Evolutionary conservation across 2,329 filamentous ascomycete species (phyloP).

Genomic region (Teratosphaeria viscida): DNA sequence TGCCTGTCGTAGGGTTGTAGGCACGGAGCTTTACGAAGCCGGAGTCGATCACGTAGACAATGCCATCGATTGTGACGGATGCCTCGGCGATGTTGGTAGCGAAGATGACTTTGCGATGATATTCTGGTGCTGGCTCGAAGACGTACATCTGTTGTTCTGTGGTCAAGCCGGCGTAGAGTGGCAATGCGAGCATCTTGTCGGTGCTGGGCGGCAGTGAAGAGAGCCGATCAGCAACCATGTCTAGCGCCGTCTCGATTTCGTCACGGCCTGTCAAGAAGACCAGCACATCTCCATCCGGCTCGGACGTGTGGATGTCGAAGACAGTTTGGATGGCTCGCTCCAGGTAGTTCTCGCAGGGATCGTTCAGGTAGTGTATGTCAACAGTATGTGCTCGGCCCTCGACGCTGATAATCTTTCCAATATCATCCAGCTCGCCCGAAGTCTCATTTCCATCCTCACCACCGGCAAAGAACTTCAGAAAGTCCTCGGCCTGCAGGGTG

Average conservation of each 20-base stretch:
- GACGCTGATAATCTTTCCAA: conserved; percentile 64
- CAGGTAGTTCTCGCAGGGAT: conserved; percentile 75
- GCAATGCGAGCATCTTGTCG: conserved; percentile 57
- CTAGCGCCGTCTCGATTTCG: conserved; percentile 77
- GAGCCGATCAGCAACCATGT: conserved; percentile 64
- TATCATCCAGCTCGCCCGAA: conserved; percentile 21
- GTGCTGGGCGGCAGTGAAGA: conserved; percentile 50
- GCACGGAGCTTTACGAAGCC: conserved; percentile 85
- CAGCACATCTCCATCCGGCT: conserved; percentile 75
- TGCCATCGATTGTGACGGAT: conserved; percentile 85
- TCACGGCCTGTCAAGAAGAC: conserved; percentile 88
- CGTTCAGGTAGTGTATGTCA: conserved; percentile 70
- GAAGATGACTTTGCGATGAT: conserved; percentile 82
- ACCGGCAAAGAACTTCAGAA: conserved; percentile 64
- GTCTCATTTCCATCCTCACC: conserved; percentile 28
- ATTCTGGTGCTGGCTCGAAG: conserved; percentile 71
- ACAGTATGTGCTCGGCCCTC: conserved; percentile 85
- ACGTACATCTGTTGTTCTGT: conserved; percentile 92
- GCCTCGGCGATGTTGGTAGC: conserved; percentile 96
- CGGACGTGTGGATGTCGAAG: conserved; percentile 75
- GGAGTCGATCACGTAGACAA: conserved; percentile 81
- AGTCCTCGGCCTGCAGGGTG: conserved; percentile 80
- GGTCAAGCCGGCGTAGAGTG: conserved; percentile 79
- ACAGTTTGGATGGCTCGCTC: conserved; percentile 73
- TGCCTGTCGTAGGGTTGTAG: conserved; percentile 74